Evolutionary conservation across 108 stramenopile genomes (phyloP), one percentile per base, ranked within the genome.

Genomic region (Cylindrotheca fusiformis): DNA sequence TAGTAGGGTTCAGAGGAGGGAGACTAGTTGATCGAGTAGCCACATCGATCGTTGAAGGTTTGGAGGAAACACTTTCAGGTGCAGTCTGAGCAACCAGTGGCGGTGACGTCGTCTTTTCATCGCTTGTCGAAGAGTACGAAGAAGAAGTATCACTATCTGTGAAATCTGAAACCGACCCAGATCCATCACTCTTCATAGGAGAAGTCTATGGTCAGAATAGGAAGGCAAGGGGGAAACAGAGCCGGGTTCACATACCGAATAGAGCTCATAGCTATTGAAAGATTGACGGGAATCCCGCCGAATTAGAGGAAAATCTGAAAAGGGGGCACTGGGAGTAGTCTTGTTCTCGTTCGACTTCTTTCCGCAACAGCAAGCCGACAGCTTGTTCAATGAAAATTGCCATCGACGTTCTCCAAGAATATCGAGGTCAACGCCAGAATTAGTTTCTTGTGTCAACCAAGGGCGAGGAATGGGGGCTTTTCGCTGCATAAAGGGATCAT

Each of bases 381-480:
- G 51, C 48, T 63, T 63, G 30, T 23, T 26, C 51, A 47, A 52
- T 18, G 63, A 63, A 1, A 63, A 47, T 1, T 32, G 36, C 63
- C 63, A 63, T 2, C 49, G 48, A 30, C 21, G 51, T 30, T 63
- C 28, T 21, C 19, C 48, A 47, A 63, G 63, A 2, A 63, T 19
- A 24, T 63, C 63, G 32, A 63, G 14, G 33, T 41, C 36, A 14
- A 14, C 14, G 6, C 14, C 36, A 10, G 6, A 10, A 41, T 14
- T 41, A 10, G 6, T 41, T 1, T 32, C 32, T 3, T 32, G 30
- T 18, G 51, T 18, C 12, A 63, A 26, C 63, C 63, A 63, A 22
- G 63, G 63, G 5, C 63, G 63, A 19, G 63, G 63, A 29, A 63
- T 63, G 1, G 63, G 63, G 14, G 30, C 63, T 1, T 48, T 47